These are phyloP conservation scores for Trichoderma atroviride DNA, from an alignment of 2,329 filamentous ascomycete genomes.

Conservation along the genomic window DNA sequence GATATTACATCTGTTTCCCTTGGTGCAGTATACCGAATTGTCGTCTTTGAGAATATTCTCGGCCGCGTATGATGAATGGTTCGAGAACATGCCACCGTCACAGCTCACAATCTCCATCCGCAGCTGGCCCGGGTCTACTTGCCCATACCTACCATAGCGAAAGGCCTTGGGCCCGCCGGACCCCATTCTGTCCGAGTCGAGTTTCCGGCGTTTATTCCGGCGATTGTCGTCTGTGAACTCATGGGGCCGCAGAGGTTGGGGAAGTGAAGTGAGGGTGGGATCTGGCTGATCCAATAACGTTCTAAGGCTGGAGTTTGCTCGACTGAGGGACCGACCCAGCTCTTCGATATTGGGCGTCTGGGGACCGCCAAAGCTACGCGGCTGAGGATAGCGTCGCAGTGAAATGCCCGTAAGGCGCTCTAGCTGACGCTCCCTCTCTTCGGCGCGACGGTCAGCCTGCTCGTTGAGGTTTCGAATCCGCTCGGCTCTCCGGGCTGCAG, in stretches of 20 bases:
- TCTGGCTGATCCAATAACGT: constrained; percentile 47
- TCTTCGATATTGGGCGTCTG: constrained; percentile 40
- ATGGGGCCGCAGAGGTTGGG: constrained; percentile 41
- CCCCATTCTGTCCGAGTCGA: constrained; percentile 63
- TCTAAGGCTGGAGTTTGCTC: constrained; percentile 49
- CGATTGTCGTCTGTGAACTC: constrained; percentile 53
- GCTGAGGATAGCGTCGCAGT: constrained; percentile 34
- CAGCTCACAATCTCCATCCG: constrained; percentile 89
- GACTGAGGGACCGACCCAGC: constrained; percentile 45
- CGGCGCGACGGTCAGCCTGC: constrained; percentile 30
- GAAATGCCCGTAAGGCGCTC: constrained; percentile 36
- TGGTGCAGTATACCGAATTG: constrained; percentile 84
- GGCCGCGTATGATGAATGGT: constrained; percentile 65
- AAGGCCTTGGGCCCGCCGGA: constrained; percentile 58
- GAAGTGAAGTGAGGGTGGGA: constrained; percentile 32
- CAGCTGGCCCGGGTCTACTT: constrained; percentile 79
- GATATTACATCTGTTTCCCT: constrained; percentile 84
- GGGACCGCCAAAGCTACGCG: constrained; percentile 34
- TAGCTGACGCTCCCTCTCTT: constrained; percentile 36
- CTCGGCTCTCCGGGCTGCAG: constrained; percentile 40
- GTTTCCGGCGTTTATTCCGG: constrained; percentile 68
- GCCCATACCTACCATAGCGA: constrained; percentile 83
- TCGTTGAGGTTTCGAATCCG: constrained; percentile 43
- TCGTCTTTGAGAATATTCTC: constrained; percentile 86
- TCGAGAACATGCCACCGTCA: constrained; percentile 74